Evolutionary conservation across 257 asterid genomes (phyloP), one percentile per base, ranked within the genome.

Genomic region (Lithospermum erythrorhizon): DNA sequence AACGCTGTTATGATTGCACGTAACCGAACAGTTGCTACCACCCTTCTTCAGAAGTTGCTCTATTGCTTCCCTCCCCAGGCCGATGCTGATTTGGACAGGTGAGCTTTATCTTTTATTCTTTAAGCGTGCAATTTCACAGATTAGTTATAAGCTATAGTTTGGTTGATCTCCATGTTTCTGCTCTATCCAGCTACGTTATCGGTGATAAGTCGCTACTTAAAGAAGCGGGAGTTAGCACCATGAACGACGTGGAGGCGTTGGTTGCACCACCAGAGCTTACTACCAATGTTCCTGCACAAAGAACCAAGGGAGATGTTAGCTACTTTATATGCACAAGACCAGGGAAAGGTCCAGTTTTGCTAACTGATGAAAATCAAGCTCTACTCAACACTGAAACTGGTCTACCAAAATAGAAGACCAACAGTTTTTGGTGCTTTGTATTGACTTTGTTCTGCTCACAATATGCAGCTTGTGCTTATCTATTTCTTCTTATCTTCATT

Each of bases 1-100:
- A 89, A 93, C 65, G 96, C 96, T 54, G 97, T 89, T 32, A 55
- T 93, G 57, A 89, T 93, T 72, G 81, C 98, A 48, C 89, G 77
- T n/a, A 76, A 93, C 73, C 78, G 96, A 77, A 82, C 81, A 68
- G 67, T 78, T 62, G 94, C 94, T 17, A 72, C 88, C 97, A 79
- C 62, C 18, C 79, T 84, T 69, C 89, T 84, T 52, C 89, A 86
- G 72, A 83, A 88, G 64, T 82, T 86, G 73, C 93, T 85, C 71
- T 82, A 76, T 74, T 73, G 72, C 82, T 91, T 82, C 84, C 97
- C 97, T 57, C 97, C 97, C 55, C 77, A 76, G 6, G 60, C 89
- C 3, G 95, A 84, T 71, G 70, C 89, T 41, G 95, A 89, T 75
- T 69, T 93, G 66, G 67, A 70, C 90, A 91, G 87, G 98, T 85